Base-by-base conservation (phyloP, 31 red algal genomes). In the Asparagopsis taxiformis region DNA sequence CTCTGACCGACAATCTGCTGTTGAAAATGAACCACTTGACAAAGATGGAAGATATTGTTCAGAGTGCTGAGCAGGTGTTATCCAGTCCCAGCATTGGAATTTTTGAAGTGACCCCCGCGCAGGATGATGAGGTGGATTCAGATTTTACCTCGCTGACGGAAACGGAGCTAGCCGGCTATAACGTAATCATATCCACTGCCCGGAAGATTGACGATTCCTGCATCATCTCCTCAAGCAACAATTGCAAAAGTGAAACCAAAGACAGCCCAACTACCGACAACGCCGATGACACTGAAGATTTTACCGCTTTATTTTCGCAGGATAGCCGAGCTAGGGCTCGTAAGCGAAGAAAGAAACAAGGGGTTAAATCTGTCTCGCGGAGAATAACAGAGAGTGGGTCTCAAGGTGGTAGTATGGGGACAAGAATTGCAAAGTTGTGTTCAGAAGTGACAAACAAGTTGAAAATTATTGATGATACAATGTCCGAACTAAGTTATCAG, bases 351-450 rank as follows among this genome's bases (percentile, higher is more conserved):
- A n/a, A n/a, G n/a, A n/a, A n/a, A n/a, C n/a, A n/a, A n/a, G n/a
- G n/a, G n/a, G n/a, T n/a, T n/a, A n/a, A n/a, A n/a, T n/a, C n/a
- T n/a, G n/a, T n/a, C n/a, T n/a, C n/a, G n/a, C n/a, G n/a, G n/a
- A n/a, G n/a, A n/a, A n/a, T n/a, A n/a, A n/a, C n/a, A n/a, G n/a
- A n/a, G n/a, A n/a, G n/a, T n/a, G n/a, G n/a, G n/a, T n/a, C n/a
- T n/a, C n/a, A 46, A 9, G 13, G 64, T 5, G 20, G 35, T 23
- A 68, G 16, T 32, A 68, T 49, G n/a, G 64, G 37, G 34, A 68
- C 11, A 39, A 68, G 49, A 48, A 68, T 68, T 43, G 35, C 41
- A 21, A 28, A 23, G 31, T 19, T 68, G 19, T 68, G 64, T 19
- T 19, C 41, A 8, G 30, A n/a, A 23, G 21, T 68, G 34, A 3